Conservation (phyloP, 768 basidiomycete species). For the Rhodotorula babjevae region DNA sequence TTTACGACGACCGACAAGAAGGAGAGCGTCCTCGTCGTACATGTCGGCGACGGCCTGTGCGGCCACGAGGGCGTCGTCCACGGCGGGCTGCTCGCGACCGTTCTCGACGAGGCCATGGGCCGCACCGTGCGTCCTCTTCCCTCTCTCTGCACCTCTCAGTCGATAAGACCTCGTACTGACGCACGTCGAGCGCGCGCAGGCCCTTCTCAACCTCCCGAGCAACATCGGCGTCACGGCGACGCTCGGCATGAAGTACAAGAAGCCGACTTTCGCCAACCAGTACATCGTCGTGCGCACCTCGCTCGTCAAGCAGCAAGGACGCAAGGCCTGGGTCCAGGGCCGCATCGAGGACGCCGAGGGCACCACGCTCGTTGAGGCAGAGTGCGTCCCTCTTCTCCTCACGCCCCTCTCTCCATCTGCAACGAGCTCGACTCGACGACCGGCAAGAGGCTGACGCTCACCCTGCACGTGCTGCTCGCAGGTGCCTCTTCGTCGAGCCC, state of each 20-base stretch:
- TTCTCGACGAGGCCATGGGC: constrained; percentile 75
- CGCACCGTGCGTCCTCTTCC: constrained; percentile 59
- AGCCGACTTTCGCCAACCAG: constrained; percentile 58
- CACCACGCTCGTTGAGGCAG: constrained; percentile 72
- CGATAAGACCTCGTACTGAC: background rate
- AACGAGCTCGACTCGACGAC: too few species aligned
- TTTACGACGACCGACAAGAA: constrained; percentile 69
- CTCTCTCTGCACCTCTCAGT: constrained; percentile 16
- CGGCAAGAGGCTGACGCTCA: too few species aligned
- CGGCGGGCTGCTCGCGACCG: constrained; percentile 82
- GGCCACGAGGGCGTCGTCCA: constrained; percentile 75
- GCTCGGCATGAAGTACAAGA: constrained; percentile 71
- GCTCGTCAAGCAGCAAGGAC: constrained; percentile 64
- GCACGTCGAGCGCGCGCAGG: constrained; percentile 52
- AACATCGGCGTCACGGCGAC: constrained; percentile 90
- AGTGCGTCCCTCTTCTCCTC: constrained; percentile 50
- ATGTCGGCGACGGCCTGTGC: constrained; percentile 79
- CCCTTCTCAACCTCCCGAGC: constrained; percentile 75
- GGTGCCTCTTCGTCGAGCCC: constrained; percentile 81
- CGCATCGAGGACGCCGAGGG: constrained; percentile 76
- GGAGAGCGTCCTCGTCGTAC: constrained; percentile 66
- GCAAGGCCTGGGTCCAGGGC: constrained; percentile 69
- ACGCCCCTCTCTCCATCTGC: background rate
- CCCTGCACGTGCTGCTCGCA: too few species aligned
- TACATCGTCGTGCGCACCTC: constrained; percentile 75